Evolutionary conservation across 768 basidiomycete genomes (phyloP).

Genomic region (Termitomyces sp.): DNA sequence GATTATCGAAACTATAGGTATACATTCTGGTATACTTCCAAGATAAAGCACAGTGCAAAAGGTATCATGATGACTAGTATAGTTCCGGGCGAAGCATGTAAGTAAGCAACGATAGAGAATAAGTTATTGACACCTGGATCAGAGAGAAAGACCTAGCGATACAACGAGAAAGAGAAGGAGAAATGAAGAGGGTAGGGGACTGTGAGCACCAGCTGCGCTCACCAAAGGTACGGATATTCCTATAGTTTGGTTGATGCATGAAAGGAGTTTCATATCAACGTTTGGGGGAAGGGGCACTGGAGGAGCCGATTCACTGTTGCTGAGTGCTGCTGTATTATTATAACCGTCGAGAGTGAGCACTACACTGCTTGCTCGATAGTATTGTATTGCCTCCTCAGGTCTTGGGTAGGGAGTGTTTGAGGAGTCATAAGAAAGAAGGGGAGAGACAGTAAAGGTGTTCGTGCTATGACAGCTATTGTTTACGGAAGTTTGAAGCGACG

Average conservation of each 20-base stretch:
- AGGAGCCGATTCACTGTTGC: background rate
- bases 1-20: no score
- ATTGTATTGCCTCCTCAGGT: constrained; percentile 56
- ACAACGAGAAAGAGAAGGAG: background rate
- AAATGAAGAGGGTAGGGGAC: background rate
- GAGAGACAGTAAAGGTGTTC: background rate
- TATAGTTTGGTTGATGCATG: background rate
- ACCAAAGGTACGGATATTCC: background rate
- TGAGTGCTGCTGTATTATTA: constrained; percentile 46
- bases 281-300: background rate
- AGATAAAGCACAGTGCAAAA: background rate
- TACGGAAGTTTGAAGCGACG: background rate
- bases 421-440: constrained; percentile 21
- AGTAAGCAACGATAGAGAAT: background rate
- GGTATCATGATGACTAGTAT: background rate
- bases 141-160: background rate
- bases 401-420: constrained; percentile 17
- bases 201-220: background rate
- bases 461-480: background rate
- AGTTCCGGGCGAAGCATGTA: background rate
- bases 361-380: constrained; percentile 61
- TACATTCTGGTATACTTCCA: no score
- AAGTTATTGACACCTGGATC: background rate
- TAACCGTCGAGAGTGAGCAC: constrained; percentile 61
- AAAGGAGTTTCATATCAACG: background rate